Evolutionary conservation across 768 basidiomycete genomes (phyloP).

Genomic region (Collybia sp.): DNA sequence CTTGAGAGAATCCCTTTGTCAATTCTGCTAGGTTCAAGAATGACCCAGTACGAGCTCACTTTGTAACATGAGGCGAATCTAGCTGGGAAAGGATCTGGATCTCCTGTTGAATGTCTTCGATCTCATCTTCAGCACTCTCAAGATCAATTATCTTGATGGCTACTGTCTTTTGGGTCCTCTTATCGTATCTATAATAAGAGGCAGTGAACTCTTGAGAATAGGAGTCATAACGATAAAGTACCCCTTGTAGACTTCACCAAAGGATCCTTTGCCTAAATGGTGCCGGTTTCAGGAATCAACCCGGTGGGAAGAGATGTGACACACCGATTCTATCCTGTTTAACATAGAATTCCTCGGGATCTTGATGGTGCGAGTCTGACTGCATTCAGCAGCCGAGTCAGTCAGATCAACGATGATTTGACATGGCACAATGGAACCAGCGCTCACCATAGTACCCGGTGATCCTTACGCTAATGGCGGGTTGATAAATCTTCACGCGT

Average conservation of each 20-base stretch:
- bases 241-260: constrained; percentile 99
- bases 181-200: constrained; percentile 69
- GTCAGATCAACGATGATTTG: constrained; percentile 23
- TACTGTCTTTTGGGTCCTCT: constrained; percentile 92
- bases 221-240: constrained; percentile 26
- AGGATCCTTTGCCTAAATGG: constrained; percentile 87
- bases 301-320: constrained; percentile 11
- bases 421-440: not conserved
- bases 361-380: constrained; percentile 38
- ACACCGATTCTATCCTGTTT: constrained; percentile 95
- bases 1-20: constrained; percentile 27
- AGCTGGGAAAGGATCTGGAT: constrained; percentile 97
- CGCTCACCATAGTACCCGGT: constrained; percentile 20
- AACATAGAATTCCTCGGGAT: constrained; percentile 97
- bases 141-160: constrained; percentile 99
- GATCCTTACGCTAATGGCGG: constrained; percentile 6
- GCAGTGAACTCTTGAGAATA: not conserved
- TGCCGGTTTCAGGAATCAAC: constrained; percentile 6
- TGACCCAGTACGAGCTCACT: constrained; percentile 44
- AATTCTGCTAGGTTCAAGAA: no score
- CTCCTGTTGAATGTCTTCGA: constrained; percentile 99
- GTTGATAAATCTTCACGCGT: no score
- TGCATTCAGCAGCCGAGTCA: not conserved
- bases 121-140: constrained; percentile 98
- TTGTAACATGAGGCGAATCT: constrained; percentile 94